Base-by-base conservation (phyloP, 2,329 filamentous ascomycete genomes). In the Fusarium anguioides region DNA sequence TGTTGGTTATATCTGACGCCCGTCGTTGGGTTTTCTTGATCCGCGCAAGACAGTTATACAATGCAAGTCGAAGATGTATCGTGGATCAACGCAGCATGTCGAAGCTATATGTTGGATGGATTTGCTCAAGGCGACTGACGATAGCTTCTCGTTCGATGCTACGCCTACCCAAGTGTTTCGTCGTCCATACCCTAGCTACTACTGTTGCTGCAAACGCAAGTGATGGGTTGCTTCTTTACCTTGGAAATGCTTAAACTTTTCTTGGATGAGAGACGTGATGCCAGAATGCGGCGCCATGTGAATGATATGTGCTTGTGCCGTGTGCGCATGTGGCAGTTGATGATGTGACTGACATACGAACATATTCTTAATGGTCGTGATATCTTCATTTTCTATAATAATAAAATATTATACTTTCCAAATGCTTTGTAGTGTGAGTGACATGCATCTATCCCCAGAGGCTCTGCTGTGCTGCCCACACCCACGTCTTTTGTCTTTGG, bases 381-480 rank as follows among this genome's bases (percentile, higher is more conserved):
- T 26, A 51, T 40, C 26, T 46, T 46, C 26, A 33, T 51, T 20
- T 4, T 45, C 33, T 6, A 49, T 23, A 23, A 12, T 18, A 17
- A 6, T 21, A 29, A 29, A n/a, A 29, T 14, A 27, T 39, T 20
- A 23, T 39, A n/a, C 26, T 35, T 20, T 49, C 15, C 29, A 3
- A 21, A 29, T 26, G 36, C n/a, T 29, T 14, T 33, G n/a, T 8
- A 18, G 5, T 14, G 15, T 31, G 23, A 9, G 27, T 41, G 45
- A 48, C 53, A 46, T 60, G 44, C 44, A 23, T 33, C 33, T 17
- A 37, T 27, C 37, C 58, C 29, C 24, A 39, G 64, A 66, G 64
- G 65, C 58, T 68, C 65, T 66, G 45, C 29, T 57, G 44, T 39
- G 54, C 44, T 44, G 42, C 46, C 45, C 55, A 58, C 48, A 49